These are phyloP conservation scores for Ensete glaucum DNA, from an alignment of 176 grass and related monocot genomes.

Conservation along the genomic window DNA sequence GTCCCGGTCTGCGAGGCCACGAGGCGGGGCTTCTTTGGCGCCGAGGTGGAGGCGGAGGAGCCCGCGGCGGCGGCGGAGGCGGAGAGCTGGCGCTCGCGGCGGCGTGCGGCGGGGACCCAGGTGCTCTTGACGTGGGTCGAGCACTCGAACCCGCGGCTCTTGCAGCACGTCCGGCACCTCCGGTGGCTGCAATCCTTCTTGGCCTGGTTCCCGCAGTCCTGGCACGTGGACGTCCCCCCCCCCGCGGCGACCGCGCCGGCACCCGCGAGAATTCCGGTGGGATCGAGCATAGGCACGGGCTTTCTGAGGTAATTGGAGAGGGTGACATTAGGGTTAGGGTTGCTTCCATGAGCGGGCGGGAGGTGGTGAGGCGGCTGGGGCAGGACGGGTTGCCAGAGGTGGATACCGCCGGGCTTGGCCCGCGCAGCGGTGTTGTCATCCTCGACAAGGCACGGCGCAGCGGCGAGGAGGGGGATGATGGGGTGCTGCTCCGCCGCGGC, in stretches of 20 bases:
- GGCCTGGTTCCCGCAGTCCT: slow-evolving; percentile 95
- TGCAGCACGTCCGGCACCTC: slow-evolving; percentile 97
- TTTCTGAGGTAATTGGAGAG: slow-evolving; percentile 48
- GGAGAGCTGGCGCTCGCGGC: slow-evolving; percentile 54
- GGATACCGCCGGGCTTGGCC: slow-evolving; percentile 37
- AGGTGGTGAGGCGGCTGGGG: slow-evolving; percentile 13
- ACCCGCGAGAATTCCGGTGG: slow-evolving; percentile 14
- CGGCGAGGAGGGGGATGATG: slow-evolving; percentile 60
- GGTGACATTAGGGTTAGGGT: slow-evolving; percentile 27
- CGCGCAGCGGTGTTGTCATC: background rate
- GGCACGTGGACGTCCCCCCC: slow-evolving; percentile 35
- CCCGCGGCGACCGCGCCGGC: slow-evolving; percentile 8
- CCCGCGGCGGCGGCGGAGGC: background rate
- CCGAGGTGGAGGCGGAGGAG: slow-evolving; percentile 15
- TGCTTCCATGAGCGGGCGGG: background rate
- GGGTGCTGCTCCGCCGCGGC: slow-evolving; percentile 22
- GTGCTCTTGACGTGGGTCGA: slow-evolving; percentile 88
- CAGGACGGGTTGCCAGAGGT: slow-evolving; percentile 55
- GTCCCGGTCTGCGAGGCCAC: slow-evolving; percentile 55
- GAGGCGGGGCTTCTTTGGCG: slow-evolving; percentile 67
- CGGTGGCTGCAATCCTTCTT: slow-evolving; percentile 87
- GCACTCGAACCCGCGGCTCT: slow-evolving; percentile 82
- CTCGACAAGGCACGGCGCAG: slow-evolving; percentile 45
- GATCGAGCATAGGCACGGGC: slow-evolving; percentile 36
- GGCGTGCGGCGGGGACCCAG: slow-evolving; percentile 69